A percentile compares a stretch with the other conserved stretches of the same genome.
Conservation (phyloP, 305 asterid genomes). For the Solanum hybrid region DNA sequence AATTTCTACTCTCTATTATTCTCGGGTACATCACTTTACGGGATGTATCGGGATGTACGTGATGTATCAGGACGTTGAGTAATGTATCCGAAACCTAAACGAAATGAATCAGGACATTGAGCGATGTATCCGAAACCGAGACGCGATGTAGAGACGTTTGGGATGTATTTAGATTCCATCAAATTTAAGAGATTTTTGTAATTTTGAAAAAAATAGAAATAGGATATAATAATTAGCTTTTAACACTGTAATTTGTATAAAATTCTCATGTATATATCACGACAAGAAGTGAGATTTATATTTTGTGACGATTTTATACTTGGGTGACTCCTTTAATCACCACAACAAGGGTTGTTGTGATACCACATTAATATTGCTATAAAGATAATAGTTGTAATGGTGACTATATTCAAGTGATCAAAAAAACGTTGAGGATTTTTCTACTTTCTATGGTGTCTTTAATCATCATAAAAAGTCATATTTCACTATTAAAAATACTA, state of each 20-base stretch:
- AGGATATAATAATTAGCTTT: no score
- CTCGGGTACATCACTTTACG: neutral
- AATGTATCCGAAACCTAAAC: accelerated
- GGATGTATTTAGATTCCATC: no score
- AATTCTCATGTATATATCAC: neutral
- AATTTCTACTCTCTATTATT: no score
- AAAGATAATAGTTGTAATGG: neutral
- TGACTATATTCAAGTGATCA: neutral
- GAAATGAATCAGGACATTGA: accelerated
- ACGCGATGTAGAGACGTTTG: accelerated
- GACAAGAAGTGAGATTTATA: neutral
- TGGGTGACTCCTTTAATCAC: neutral
- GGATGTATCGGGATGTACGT: neutral
- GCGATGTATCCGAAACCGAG: neutral
- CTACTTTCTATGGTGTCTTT: neutral
- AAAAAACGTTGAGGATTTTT: neutral
- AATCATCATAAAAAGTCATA: neutral
- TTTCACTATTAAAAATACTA: neutral
- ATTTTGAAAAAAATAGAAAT: no score
- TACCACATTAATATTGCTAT: neutral
- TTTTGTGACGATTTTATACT: neutral
- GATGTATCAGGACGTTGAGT: neutral
- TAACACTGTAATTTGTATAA: no score
- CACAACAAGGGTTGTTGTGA: neutral
- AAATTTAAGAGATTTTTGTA: no score